These are phyloP conservation scores for Ogataea zsoltii DNA, from an alignment of 805 yeast genomes.

Conservation along the genomic window DNA sequence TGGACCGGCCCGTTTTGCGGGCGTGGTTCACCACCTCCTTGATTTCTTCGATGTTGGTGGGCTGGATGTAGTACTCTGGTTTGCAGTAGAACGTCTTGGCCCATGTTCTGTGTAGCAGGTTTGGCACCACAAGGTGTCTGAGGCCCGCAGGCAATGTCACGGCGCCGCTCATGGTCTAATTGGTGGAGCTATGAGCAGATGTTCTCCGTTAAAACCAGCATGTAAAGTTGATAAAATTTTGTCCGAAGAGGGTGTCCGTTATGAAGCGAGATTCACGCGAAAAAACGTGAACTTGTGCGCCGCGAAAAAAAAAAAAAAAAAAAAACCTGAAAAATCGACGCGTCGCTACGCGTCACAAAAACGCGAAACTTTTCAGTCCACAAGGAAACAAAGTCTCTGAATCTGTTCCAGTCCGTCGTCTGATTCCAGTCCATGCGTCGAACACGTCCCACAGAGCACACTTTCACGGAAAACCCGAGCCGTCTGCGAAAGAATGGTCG, in stretches of 20 bases:
- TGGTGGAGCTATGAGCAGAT: not conserved
- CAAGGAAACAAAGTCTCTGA: not conserved
- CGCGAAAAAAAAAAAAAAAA: conserved; percentile 2
- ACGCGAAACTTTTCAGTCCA: too few relatives aligned
- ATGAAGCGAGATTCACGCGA: not conserved
- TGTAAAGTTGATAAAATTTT: not conserved
- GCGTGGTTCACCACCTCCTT: conserved; percentile 68
- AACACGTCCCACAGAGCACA: too few relatives aligned
- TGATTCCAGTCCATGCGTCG: too few relatives aligned
- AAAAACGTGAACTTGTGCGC: conserved; percentile 10
- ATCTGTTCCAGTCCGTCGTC: too few relatives aligned
- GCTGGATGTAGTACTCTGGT: conserved; percentile 82
- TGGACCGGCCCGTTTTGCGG: conserved; percentile 53
- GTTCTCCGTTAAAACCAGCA: conserved; percentile 1
- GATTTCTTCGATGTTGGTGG: conserved; percentile 68
- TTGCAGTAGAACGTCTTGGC: conserved; percentile 82
- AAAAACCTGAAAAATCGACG: too few relatives aligned
- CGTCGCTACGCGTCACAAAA: not conserved
- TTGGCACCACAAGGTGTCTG: conserved; percentile 38
- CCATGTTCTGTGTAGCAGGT: conserved; percentile 69
- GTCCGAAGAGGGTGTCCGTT: not conserved
- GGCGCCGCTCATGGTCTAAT: conserved; percentile 3
- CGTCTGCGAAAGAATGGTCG: too few relatives aligned
- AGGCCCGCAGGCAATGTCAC: conserved; percentile 28
- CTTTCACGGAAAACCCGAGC: too few relatives aligned